Conservation (phyloP, 768 basidiomycete species). For the Pulveroboletus sp. region DNA sequence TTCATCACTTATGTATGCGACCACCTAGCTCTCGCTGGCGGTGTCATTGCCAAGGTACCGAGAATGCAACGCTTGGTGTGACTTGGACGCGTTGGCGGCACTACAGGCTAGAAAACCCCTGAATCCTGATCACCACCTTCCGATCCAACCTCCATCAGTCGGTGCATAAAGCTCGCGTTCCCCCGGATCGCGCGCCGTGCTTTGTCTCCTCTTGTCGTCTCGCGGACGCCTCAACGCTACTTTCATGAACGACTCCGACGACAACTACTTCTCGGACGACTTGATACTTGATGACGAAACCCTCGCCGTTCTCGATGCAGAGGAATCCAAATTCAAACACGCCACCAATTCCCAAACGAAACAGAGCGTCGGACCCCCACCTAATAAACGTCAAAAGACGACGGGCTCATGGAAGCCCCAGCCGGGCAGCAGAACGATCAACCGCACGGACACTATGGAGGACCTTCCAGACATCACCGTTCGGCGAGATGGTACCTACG, state of each 20-base stretch:
- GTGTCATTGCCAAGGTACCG: too few species aligned
- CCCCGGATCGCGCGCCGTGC: not conserved
- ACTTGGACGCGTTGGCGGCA: too few species aligned
- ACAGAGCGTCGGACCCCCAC: conserved; percentile 33
- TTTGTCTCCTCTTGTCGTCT: not conserved
- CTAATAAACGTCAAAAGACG: conserved; percentile 54
- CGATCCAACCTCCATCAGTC: not conserved
- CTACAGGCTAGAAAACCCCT: too few species aligned
- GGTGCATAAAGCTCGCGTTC: not conserved
- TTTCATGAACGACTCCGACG: conserved; percentile 62
- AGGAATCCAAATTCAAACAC: conserved; percentile 41
- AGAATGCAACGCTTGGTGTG: too few species aligned
- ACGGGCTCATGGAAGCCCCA: conserved; percentile 42
- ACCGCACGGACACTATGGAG: conserved; percentile 33
- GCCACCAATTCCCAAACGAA: conserved; percentile 25
- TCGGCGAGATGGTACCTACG: conserved; percentile 56
- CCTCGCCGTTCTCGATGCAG: conserved; percentile 57
- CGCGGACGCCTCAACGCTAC: not conserved
- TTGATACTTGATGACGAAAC: conserved; percentile 59
- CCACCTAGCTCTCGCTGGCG: too few species aligned
- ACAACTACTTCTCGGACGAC: conserved; percentile 63
- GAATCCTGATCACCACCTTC: not conserved
- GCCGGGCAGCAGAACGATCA: conserved; percentile 25
- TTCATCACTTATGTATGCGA: too few species aligned
- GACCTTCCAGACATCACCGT: conserved; percentile 62